Conservation (phyloP, 192 early-diverging fungal genomes). For the Oehlia diaphana region DNA sequence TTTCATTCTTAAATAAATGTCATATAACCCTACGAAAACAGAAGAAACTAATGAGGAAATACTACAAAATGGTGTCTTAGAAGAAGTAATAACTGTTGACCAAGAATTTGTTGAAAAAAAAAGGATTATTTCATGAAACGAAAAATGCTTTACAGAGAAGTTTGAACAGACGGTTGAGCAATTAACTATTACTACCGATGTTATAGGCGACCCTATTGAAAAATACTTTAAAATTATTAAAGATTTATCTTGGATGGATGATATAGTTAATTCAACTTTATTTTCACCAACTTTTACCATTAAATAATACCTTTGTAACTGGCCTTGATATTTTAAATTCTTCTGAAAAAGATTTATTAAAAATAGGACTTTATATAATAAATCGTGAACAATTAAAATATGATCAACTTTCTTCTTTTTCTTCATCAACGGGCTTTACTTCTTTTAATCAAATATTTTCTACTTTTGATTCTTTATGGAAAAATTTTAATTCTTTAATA, state of each 20-base stretch:
- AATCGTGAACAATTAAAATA: background rate
- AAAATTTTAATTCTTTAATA: background rate
- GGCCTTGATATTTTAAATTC: conserved; percentile 7
- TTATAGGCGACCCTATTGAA: conserved; percentile 22
- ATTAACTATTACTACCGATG: background rate
- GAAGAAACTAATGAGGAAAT: background rate
- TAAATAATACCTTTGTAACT: background rate
- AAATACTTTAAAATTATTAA: conserved; percentile 25
- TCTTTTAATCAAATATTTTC: background rate
- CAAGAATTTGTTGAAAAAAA: conserved; percentile 5
- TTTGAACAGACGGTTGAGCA: background rate
- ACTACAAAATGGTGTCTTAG: background rate
- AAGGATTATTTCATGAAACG: conserved; percentile 16
- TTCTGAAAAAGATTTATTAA: background rate
- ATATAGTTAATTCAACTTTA: background rate
- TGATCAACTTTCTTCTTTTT: background rate
- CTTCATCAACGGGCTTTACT: background rate
- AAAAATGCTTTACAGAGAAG: background rate
- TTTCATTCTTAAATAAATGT: conserved; percentile 1
- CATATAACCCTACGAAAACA: background rate
- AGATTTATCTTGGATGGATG: conserved; percentile 14
- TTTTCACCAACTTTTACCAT: conserved; percentile 2
- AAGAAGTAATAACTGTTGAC: conserved; percentile 20
- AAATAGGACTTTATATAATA: conserved; percentile 19
- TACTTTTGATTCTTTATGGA: conserved; percentile 11